Base-by-base conservation (phyloP, 2,329 filamentous ascomycete species). In the Penicillium sp. region DNA sequence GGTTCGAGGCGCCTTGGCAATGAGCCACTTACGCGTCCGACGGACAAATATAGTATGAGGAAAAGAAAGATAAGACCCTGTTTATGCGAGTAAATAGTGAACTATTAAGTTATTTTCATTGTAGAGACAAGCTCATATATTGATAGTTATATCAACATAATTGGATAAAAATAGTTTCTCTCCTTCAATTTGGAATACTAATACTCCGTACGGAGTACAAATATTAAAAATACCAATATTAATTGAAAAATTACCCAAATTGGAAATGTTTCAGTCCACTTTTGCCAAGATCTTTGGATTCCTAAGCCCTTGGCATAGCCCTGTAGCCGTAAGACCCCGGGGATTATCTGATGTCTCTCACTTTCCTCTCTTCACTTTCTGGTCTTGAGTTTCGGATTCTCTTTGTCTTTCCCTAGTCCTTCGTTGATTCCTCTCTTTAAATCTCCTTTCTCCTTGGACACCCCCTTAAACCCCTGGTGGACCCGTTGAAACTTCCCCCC, bases 281-380 rank as follows among this genome's bases (percentile, higher is more conserved):
- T 48, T 49, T 37, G 34, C 45, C 39, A 46, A 40, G 44, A n/a
- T n/a, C n/a, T 31, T 48, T 31, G 24, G 58, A 56, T 57, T 61
- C 54, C 46, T 40, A 38, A 52, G 50, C 47, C 22, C 61, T 63
- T 62, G 61, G 61, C 60, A 46, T 20, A 38, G n/a, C n/a, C 34
- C 34, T 31, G 42, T 11, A 45, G 18, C 22, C 16, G 29, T 45
- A 43, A 11, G 29, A 34, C 49, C 20, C 49, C 49, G 26, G 6
- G 32, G 34, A 50, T 46, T 53, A 29, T 42, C 50, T 53, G 26
- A 48, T 50, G 14, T 48, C 45, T 42, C 47, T 50, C 16, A 5
- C 37, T 39, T 29, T 40, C 16, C 32, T 31, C 32, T 10, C 10
- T 7, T 35, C 10, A 10, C n/a, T 37, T 45, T n/a, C 24, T 43